phyloP scores from a whole-genome alignment of 192 early-diverging fungal genomes.

The Podila clonocystis region DNA sequence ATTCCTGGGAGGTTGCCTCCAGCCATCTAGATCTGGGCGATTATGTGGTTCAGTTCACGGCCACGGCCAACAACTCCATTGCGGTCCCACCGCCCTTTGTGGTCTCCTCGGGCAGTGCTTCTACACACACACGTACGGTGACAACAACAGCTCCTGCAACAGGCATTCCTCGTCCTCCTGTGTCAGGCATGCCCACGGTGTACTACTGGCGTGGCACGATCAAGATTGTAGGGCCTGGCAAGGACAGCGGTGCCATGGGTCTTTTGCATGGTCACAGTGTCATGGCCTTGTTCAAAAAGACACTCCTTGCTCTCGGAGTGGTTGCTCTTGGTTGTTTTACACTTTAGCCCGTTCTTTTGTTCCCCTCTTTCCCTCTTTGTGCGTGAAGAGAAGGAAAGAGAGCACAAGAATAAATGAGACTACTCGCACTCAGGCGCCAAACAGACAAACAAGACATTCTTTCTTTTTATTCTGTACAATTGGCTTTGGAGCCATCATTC shows the following conservation, averaged over 20 bases:
- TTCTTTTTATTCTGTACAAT: background rate
- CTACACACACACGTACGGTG: background rate
- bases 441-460: background rate
- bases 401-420: background rate
- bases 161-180: background rate
- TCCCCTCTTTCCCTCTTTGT: background rate
- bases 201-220: constrained; percentile 17
- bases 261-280: background rate
- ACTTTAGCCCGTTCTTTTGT: background rate
- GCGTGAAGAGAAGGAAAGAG: background rate
- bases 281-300: constrained; percentile 1
- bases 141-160: background rate
- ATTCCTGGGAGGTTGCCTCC: background rate
- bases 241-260: background rate
- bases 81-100: background rate
- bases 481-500: background rate
- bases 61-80: background rate
- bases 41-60: background rate
- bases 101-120: background rate
- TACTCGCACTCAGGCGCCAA: too few species aligned
- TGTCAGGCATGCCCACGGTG: background rate
- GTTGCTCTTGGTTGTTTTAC: constrained; percentile 9
- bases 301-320: constrained; percentile 9
- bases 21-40: background rate
- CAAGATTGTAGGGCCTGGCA: background rate